Conservation (phyloP, 1,139 yeast genomes). For the Suhomyces taliae region DNA sequence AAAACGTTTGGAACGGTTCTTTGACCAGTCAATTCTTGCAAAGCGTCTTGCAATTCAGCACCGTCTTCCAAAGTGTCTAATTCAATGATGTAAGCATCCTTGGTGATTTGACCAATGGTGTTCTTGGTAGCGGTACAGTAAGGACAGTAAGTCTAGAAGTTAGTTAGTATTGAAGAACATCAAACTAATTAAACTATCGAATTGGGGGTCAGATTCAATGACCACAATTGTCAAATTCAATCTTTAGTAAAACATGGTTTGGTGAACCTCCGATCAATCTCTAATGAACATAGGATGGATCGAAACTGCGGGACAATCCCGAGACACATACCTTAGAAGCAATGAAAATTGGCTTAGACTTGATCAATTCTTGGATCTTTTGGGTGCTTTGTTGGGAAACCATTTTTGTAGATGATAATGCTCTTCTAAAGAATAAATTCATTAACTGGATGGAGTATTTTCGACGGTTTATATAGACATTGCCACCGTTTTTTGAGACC, state of each 20-base stretch:
- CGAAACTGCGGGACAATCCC: background rate
- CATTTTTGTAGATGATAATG: constrained; percentile 15
- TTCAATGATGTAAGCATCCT: constrained; percentile 63
- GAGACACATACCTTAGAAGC: constrained; percentile 65
- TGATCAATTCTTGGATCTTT: constrained; percentile 65
- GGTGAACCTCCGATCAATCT: background rate
- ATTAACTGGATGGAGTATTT: background rate
- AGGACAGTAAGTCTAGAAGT: constrained; percentile 53
- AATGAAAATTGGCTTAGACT: constrained; percentile 68
- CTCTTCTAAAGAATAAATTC: constrained; percentile 12
- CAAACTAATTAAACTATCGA: background rate
- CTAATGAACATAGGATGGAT: no score
- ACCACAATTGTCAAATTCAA: no score
- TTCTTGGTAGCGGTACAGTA: constrained; percentile 67
- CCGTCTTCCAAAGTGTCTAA: constrained; percentile 53
- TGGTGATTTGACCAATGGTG: constrained; percentile 51
- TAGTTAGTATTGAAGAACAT: constrained; percentile 14
- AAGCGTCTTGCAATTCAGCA: constrained; percentile 69
- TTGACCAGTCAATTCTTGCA: constrained; percentile 79
- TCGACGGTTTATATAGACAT: background rate
- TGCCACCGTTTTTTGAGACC: background rate
- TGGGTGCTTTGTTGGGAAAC: constrained; percentile 51
- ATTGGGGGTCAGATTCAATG: no score
- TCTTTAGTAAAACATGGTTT: background rate
- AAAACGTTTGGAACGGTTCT: constrained; percentile 90